phyloP scores from a whole-genome alignment of 495 filamentous ascomycete genomes.

The Haplographium delicatum region DNA sequence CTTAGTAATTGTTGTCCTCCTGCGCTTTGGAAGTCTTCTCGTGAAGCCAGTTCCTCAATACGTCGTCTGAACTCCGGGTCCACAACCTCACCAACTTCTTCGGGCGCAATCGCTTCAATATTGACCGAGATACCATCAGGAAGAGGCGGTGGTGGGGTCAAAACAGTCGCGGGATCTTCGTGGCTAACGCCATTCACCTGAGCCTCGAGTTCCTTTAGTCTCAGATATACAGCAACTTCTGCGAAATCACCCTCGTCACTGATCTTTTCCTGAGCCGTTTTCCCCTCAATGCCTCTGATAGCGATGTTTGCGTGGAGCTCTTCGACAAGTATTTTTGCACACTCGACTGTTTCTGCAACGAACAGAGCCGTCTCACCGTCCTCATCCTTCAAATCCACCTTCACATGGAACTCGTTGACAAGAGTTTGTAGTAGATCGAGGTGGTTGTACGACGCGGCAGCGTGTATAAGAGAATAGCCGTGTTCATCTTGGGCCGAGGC shows the following conservation, averaged over 20 bases:
- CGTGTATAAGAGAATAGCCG: slow-evolving; percentile 90
- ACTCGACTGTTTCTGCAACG: slow-evolving; percentile 68
- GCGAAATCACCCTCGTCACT: slow-evolving; percentile 65
- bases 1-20: slow-evolving; percentile 65
- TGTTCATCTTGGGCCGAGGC: slow-evolving; percentile 70
- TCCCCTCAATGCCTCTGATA: slow-evolving; percentile 56
- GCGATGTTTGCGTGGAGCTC: slow-evolving; percentile 67
- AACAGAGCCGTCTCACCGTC: slow-evolving; percentile 92
- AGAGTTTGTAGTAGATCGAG: slow-evolving; percentile 71
- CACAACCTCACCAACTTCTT: slow-evolving; percentile 45
- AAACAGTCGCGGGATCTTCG: slow-evolving; percentile 17
- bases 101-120: slow-evolving; percentile 59
- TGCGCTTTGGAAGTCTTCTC: slow-evolving; percentile 66
- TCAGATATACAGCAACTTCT: slow-evolving; percentile 61
- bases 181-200: slow-evolving; percentile 18
- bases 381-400: slow-evolving; percentile 76
- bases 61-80: slow-evolving; percentile 68
- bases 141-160: slow-evolving; percentile 38
- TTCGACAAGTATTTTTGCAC: slow-evolving; percentile 72
- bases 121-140: slow-evolving; percentile 65
- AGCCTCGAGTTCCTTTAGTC: slow-evolving; percentile 34
- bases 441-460: slow-evolving; percentile 86
- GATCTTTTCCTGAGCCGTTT: slow-evolving; percentile 68
- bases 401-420: slow-evolving; percentile 68
- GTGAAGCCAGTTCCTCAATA: slow-evolving; percentile 71